phyloP scores from a whole-genome alignment of 1,139 yeast genomes.

The Zygosaccharomyces sapae region DNA sequence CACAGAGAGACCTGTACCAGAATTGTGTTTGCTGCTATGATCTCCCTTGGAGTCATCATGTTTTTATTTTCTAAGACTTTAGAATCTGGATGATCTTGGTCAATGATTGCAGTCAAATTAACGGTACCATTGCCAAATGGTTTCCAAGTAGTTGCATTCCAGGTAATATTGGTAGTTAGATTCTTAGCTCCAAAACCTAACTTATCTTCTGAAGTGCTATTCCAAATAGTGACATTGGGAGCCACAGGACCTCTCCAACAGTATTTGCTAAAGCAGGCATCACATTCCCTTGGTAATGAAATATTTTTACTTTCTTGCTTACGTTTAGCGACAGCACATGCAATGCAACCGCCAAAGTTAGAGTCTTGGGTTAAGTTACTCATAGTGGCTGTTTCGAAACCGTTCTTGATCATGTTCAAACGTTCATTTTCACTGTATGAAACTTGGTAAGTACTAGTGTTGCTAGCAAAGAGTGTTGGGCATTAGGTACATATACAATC shows the following conservation, averaged over 20 bases:
- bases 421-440: slow-evolving; percentile 55
- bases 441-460: slow-evolving; percentile 67
- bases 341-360: too few relatives aligned
- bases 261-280: too few relatives aligned
- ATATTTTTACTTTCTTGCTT: too few relatives aligned
- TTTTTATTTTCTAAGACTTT: not conserved
- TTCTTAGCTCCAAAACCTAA: not conserved
- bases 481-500: slow-evolving; percentile 71
- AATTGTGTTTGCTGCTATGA: not conserved
- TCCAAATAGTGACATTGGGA: slow-evolving; percentile 34
- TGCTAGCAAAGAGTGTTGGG: slow-evolving; percentile 62
- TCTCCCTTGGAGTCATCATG: not conserved
- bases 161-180: not conserved
- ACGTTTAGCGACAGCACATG: too few relatives aligned
- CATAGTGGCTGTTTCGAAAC: slow-evolving; percentile 71
- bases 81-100: not conserved
- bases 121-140: not conserved
- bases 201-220: not conserved
- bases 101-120: not conserved
- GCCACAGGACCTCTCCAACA: slow-evolving; percentile 30
- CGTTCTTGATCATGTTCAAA: slow-evolving; percentile 61
- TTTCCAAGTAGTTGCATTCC: not conserved
- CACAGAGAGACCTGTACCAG: not conserved
- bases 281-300: too few relatives aligned
- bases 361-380: slow-evolving; percentile 59